phyloP scores from a whole-genome alignment of 169 alveolate species.

The Plasmodium chabaudi region DNA sequence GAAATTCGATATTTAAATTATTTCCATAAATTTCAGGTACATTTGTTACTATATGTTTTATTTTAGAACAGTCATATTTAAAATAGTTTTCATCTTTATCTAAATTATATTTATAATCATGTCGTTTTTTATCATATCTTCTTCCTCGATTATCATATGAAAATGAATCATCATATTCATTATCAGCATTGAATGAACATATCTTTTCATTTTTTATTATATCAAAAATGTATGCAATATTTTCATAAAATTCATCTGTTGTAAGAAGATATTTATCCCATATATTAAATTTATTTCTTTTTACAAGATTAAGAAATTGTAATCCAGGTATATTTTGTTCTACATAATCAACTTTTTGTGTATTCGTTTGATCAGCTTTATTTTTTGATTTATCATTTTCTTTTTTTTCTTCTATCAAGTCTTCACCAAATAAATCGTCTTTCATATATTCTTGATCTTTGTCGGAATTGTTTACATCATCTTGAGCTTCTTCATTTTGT shows the following conservation, averaged over 20 bases:
- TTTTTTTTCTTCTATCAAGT: slow-evolving; percentile 15
- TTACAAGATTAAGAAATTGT: slow-evolving; percentile 53
- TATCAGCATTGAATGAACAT: slow-evolving; percentile 60
- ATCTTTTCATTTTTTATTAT: slow-evolving; percentile 72
- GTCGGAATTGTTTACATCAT: not conserved
- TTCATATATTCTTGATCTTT: not conserved
- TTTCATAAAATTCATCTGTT: slow-evolving; percentile 77
- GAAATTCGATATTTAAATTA: slow-evolving; percentile 78
- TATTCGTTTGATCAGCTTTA: not conserved
- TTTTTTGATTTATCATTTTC: not conserved
- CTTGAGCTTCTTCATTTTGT: slow-evolving; percentile 38
- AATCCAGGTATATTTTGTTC: slow-evolving; percentile 41
- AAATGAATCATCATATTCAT: slow-evolving; percentile 29
- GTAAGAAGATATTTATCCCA: slow-evolving; percentile 75
- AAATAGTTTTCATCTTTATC: slow-evolving; percentile 9
- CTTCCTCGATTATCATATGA: slow-evolving; percentile 39
- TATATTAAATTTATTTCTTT: slow-evolving; percentile 65
- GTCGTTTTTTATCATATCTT: slow-evolving; percentile 47
- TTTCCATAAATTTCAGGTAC: slow-evolving; percentile 66
- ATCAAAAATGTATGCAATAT: slow-evolving; percentile 72
- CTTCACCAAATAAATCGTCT: slow-evolving; percentile 74
- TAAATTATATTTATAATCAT: slow-evolving; percentile 17
- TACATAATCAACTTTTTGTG: not conserved
- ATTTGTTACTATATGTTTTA: slow-evolving; percentile 59
- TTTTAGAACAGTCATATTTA: slow-evolving; percentile 47